Percentiles rank a stretch among this genome's conserved stretches.
These are phyloP conservation scores for Lepidium africanum DNA, from an alignment of 345 rosid species.

Conservation along the genomic window DNA sequence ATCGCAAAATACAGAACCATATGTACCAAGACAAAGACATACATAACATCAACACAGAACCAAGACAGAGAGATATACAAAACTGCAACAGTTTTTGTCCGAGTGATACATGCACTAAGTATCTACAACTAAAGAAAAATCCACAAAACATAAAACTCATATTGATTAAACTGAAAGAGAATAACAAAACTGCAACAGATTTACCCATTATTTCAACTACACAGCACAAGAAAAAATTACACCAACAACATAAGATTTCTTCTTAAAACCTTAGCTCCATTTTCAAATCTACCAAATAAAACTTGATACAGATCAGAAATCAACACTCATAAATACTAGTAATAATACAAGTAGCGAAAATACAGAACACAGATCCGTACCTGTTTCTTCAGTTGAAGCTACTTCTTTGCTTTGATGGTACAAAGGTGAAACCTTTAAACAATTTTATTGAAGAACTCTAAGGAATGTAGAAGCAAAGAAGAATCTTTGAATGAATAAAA, in stretches of 20 bases:
- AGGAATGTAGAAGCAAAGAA: background rate
- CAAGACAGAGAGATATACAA: too few species aligned
- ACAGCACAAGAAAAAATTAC: background rate
- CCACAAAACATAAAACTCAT: background rate
- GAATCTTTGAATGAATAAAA: background rate
- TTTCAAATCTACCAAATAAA: background rate
- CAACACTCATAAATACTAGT: background rate
- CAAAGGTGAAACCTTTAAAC: background rate
- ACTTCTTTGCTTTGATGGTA: background rate
- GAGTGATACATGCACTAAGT: too few species aligned
- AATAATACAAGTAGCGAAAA: background rate
- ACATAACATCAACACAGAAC: too few species aligned
- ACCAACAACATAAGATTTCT: background rate
- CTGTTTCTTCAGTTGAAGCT: background rate
- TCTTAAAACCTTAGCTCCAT: background rate
- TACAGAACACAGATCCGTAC: constrained; percentile 13
- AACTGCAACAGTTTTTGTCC: too few species aligned
- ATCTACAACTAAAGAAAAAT: too few species aligned
- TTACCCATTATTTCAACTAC: background rate
- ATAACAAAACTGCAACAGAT: background rate
- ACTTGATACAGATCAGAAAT: background rate
- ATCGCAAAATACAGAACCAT: too few species aligned
- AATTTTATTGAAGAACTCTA: background rate
- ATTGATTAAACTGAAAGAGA: background rate
- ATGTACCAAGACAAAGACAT: too few species aligned